phyloP scores from a whole-genome alignment of 1,284 basidiomycete genomes.

The Pterulicium gracile region DNA sequence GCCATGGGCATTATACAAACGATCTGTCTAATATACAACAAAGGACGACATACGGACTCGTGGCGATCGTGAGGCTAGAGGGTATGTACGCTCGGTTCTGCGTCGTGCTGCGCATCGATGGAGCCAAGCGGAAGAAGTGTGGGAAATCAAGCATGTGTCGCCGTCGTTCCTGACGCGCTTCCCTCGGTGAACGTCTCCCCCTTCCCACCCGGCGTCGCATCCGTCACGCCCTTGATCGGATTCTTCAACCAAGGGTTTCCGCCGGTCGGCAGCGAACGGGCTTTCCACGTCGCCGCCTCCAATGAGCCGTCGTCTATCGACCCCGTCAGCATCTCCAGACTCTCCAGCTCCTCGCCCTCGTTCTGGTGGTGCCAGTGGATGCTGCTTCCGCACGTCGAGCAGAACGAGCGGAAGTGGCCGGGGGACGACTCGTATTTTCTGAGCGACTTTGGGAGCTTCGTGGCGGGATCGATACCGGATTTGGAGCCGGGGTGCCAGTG shows the following conservation, averaged over 20 bases:
- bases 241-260: neutral
- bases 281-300: neutral
- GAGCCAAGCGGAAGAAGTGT: too few relatives aligned
- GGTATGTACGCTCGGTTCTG: too few relatives aligned
- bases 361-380: neutral
- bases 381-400: neutral
- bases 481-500: neutral
- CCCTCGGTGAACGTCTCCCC: neutral
- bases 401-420: neutral
- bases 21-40: too few relatives aligned
- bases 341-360: neutral
- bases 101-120: too few relatives aligned
- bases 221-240: neutral
- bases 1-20: too few relatives aligned
- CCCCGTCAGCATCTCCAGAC: neutral
- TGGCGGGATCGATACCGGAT: neutral
- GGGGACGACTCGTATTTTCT: neutral
- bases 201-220: neutral
- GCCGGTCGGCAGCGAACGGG: neutral
- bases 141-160: too few relatives aligned
- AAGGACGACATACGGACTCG: too few relatives aligned
- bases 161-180: too few relatives aligned
- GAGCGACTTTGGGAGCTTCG: neutral
- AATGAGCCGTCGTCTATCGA: neutral
- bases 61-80: too few relatives aligned